Percentiles rank a stretch among this genome's conserved stretches.
These are phyloP conservation scores for Calonectria crousiana DNA, from an alignment of 2,329 filamentous ascomycete species.

Conservation along the genomic window DNA sequence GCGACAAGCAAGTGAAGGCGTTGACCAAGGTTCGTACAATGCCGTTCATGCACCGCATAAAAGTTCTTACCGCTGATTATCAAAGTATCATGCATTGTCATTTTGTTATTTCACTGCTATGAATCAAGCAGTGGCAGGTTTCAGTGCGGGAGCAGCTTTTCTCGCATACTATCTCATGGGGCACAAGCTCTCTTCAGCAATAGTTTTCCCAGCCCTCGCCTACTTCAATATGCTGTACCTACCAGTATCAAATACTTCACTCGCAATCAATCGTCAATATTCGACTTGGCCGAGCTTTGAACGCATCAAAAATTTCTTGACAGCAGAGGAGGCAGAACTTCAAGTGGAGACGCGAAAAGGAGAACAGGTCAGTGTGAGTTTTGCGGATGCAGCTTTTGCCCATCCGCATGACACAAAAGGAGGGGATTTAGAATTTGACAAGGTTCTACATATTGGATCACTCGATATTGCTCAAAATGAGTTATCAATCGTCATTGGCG, in stretches of 20 bases:
- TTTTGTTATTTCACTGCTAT: slow-evolving; percentile 1
- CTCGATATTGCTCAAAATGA: neutral
- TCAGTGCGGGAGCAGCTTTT: neutral
- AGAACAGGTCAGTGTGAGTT: neutral
- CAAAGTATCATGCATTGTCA: neutral
- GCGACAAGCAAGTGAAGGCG: neutral
- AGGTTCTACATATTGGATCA: neutral
- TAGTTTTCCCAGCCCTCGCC: neutral
- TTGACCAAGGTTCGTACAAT: neutral
- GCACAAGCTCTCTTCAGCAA: neutral
- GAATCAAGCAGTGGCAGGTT: neutral
- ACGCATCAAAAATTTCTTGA: neutral
- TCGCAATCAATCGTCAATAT: neutral
- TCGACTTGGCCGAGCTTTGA: neutral
- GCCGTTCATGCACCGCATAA: neutral
- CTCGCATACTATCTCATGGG: neutral
- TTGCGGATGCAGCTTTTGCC: neutral
- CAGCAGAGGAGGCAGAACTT: neutral
- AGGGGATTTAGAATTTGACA: neutral
- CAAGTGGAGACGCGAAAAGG: neutral
- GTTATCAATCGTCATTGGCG: neutral
- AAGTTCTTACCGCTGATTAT: neutral
- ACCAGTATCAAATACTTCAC: neutral
- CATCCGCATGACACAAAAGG: neutral
- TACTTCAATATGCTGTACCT: slow-evolving; percentile 3